phyloP scores from a whole-genome alignment of 208 protist genomes.

The Trypanosoma scelopori region DNA sequence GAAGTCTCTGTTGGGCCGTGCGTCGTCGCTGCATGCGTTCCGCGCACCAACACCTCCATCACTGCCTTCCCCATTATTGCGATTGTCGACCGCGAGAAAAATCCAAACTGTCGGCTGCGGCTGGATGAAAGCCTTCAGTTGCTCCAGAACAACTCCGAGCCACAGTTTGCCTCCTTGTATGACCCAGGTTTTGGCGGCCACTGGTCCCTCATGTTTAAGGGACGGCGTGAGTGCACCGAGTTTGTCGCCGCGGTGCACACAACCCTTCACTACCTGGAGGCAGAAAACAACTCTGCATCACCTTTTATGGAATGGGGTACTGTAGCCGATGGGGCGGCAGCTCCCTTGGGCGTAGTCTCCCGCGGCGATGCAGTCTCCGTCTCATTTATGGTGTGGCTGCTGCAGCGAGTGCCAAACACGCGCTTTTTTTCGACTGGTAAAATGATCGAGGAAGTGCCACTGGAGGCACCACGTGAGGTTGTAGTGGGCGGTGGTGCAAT shows the following conservation, averaged over 20 bases:
- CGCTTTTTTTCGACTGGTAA: constrained; percentile 41
- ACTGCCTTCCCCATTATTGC: constrained; percentile 15
- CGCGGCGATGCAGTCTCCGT: constrained; percentile 22
- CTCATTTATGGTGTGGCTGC: constrained; percentile 37
- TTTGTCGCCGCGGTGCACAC: constrained; percentile 52
- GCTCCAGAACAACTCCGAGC: constrained; percentile 25
- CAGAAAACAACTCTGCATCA: neutral
- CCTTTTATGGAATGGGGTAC: constrained; percentile 26
- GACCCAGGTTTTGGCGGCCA: constrained; percentile 29
- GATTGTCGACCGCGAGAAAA: constrained; percentile 32
- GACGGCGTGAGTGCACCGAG: constrained; percentile 31
- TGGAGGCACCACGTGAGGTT: constrained; percentile 39
- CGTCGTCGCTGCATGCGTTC: constrained; percentile 51
- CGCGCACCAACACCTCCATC: constrained; percentile 21
- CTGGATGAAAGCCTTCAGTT: constrained; percentile 23
- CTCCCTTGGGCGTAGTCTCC: constrained; percentile 2
- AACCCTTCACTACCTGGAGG: constrained; percentile 32
- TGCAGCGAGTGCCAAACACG: constrained; percentile 35
- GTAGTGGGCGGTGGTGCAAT: constrained; percentile 35
- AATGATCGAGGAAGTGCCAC: constrained; percentile 39
- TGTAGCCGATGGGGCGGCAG: constrained; percentile 9
- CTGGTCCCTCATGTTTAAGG: constrained; percentile 39
- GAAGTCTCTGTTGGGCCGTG: constrained; percentile 41
- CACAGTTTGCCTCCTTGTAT: constrained; percentile 41
- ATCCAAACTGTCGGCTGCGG: constrained; percentile 27